Evolutionary conservation across 192 early-diverging fungal genomes (phyloP), one percentile per base, ranked within the genome.

Genomic region (Dissophora ornata): DNA sequence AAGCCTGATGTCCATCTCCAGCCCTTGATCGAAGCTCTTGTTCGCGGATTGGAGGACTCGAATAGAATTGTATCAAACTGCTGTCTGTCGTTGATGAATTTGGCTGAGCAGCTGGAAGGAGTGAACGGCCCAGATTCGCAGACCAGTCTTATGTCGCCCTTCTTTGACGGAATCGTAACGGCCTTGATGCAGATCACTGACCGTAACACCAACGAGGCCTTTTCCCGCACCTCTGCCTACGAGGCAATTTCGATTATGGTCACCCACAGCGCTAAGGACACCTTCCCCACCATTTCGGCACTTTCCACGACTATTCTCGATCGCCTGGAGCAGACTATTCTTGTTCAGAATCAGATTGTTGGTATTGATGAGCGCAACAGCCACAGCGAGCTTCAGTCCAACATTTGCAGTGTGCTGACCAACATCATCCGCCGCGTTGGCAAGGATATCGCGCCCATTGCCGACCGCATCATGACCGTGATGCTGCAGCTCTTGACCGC

Each of bases 41-140:
- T 96, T 0, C 75, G 80, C 16, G 98, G 97, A 16, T 82, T 99
- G 53, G 84, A 83, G 33, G 98, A 99, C 61, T 90, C 82, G 33
- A 90, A 92, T 51, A 91, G 96, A 38, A 94, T 99, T 67, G 93
- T 95, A 9, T 86, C 93, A 19, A 98, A 96, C 86, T 98, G 96
- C 84, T 96, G 96, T 62, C 97, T 96, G 87, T 91, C 94, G 6
- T 69, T 99, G 62, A 97, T 97, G 86, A 95, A 93, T 63, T 84
- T 99, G 51, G 89, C 94, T 44, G 96, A 98, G 80, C 90, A 93
- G 70, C 79, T 94, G 33, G 89, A 87, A 59, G 84, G 86, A 49
- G 71, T 65, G 21, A 79, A 85, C 41, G 85, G 88, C 21, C 49
- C 62, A 12, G 86, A 90, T 19, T 81, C 83, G 1, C 82, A 84